These are phyloP conservation scores for Thielaviopsis populi DNA, from an alignment of 2,329 filamentous ascomycete species.

Conservation along the genomic window DNA sequence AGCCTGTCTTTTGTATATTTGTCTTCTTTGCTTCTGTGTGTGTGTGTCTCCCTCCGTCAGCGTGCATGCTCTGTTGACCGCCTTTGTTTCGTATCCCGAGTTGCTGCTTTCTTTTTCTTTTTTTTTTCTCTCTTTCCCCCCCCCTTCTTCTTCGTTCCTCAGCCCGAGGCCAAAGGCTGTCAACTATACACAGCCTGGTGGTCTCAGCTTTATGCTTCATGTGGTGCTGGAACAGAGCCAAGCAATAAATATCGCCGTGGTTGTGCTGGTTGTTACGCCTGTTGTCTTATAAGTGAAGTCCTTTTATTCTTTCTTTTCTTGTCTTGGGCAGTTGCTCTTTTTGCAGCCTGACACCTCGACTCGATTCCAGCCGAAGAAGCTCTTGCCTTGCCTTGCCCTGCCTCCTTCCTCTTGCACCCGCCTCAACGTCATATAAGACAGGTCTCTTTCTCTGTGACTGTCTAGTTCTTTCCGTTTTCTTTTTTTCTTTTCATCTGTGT, in stretches of 20 bases:
- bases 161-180: neutral
- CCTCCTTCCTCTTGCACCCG: too few relatives aligned
- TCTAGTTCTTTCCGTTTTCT: neutral
- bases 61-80: conserved; percentile 2
- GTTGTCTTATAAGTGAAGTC: neutral
- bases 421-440: neutral
- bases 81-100: neutral
- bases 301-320: neutral
- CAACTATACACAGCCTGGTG: neutral
- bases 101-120: neutral
- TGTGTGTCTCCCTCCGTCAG: neutral
- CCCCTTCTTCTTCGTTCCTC: neutral
- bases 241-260: neutral
- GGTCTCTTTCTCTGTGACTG: neutral
- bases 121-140: neutral
- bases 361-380: neutral
- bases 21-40: neutral
- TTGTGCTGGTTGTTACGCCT: neutral
- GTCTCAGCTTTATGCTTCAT: neutral
- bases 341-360: neutral
- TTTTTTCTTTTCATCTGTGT: neutral
- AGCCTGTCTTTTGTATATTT: neutral
- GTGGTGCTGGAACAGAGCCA: neutral
- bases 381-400: neutral
- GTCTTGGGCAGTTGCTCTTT: neutral